Evolutionary conservation across 2,329 filamentous ascomycete genomes (phyloP).

Genomic region (Penicillium sp.): DNA sequence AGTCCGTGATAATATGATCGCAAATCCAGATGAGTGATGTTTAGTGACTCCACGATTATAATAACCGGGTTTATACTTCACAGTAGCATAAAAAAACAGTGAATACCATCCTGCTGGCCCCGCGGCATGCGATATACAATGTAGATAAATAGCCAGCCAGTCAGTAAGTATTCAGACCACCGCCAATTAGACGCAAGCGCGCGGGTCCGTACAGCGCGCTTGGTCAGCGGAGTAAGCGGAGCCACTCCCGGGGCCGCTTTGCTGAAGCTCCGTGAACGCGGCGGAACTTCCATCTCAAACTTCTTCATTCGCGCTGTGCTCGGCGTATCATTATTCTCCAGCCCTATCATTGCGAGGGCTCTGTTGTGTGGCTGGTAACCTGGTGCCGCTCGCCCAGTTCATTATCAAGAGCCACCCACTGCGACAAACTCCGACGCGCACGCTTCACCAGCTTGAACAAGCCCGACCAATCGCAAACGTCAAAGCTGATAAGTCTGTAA

Average conservation of each 20-base stretch:
- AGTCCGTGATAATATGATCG: too few species aligned
- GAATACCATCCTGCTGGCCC: not conserved
- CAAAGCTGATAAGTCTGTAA: not conserved
- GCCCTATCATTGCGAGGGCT: too few species aligned
- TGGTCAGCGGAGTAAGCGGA: conserved; percentile 12
- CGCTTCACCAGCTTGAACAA: not conserved
- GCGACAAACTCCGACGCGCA: conserved; percentile 5
- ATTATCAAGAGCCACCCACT: not conserved
- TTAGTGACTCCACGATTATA: not conserved
- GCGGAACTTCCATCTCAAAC: not conserved
- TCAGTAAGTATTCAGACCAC: not conserved
- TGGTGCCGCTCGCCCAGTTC: not conserved
- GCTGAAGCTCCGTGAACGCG: conserved; percentile 3
- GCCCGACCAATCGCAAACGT: not conserved
- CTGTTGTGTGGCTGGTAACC: not conserved
- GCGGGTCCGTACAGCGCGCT: not conserved
- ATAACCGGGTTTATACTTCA: too few species aligned
- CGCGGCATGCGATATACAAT: not conserved
- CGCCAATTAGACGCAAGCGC: conserved; percentile 4
- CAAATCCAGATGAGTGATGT: too few species aligned
- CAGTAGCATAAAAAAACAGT: too few species aligned
- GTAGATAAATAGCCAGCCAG: not conserved
- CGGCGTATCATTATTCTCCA: not conserved
- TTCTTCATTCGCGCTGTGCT: not conserved
- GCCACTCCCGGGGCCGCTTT: not conserved